A percentile compares a stretch with the other conserved stretches of the same genome.
These are phyloP conservation scores for Tephrocybe sp. DNA, from an alignment of 768 basidiomycete species.

Conservation along the genomic window DNA sequence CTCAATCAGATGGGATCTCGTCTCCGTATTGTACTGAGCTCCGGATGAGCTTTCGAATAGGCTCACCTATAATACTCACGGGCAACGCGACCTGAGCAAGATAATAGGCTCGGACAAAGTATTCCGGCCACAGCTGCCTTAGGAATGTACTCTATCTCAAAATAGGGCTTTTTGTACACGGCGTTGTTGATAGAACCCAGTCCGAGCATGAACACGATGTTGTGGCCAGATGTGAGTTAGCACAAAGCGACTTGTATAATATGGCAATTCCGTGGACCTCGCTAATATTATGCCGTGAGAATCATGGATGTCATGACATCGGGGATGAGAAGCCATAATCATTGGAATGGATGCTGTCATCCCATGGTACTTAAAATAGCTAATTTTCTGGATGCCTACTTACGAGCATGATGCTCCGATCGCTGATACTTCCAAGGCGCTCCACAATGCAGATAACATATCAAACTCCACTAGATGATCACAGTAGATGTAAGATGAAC, in stretches of 20 bases:
- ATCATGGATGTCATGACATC: background rate
- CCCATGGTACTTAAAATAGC: background rate
- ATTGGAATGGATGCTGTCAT: background rate
- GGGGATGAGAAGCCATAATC: too few relatives aligned
- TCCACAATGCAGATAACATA: background rate
- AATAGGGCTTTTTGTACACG: too few relatives aligned
- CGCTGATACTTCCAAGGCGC: too few relatives aligned
- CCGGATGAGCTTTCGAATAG: too few relatives aligned
- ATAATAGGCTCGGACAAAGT: background rate
- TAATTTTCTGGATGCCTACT: too few relatives aligned
- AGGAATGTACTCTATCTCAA: background rate
- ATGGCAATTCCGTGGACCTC: background rate
- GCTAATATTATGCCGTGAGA: background rate
- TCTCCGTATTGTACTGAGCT: too few relatives aligned
- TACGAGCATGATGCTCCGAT: too few relatives aligned
- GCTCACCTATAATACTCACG: too few relatives aligned
- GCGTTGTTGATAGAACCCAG: too few relatives aligned
- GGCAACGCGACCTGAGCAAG: background rate
- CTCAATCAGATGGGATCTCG: too few relatives aligned
- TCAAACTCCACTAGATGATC: background rate
- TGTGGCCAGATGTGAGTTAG: too few relatives aligned
- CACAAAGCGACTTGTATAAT: background rate
- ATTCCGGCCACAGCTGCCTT: background rate
- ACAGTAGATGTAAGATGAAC: background rate
- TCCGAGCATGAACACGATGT: too few relatives aligned